Base-by-base conservation (phyloP, 768 basidiomycete genomes). In the Pilatotrama ljubarskyi region DNA sequence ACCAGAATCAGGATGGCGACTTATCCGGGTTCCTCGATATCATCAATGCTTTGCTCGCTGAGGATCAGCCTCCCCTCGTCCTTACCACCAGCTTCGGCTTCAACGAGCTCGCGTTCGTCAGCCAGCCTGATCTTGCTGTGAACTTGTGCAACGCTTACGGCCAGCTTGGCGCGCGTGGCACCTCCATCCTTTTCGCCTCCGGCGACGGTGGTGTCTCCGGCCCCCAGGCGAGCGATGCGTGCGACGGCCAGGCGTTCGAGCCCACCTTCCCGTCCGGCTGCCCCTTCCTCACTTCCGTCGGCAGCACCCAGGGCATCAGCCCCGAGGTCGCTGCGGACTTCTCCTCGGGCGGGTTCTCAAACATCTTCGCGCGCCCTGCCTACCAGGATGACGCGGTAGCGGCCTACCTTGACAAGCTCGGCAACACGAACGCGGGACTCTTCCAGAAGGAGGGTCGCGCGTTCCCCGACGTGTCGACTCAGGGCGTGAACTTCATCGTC, bases 401-500 rank as follows among this genome's bases (percentile, higher is more conserved):
- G 0, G 58, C 53, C 1, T 82, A 77, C 71, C 69, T 82, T 18
- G 54, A 64, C 18, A 60, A 60, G 41, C 67, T 77, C 56, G 72
- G 71, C 50, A 63, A 51, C 57, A 67, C 68, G 2, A 67, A 70
- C 63, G 42, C 50, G 1, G 75, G 77, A 22, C 63, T 67, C 32
- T 77, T 73, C 64, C 70, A 68, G 59, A 46, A 43, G 44, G 69
- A 58, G 68, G 78, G 78, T 35, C 80, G 80, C 44, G 79, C 67
- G 2, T 82, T 74, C 71, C 82, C 82, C 37, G 81, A 82, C 69
- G 70, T 82, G 41, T 69, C 78, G 29, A 77, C 82, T 5, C 68
- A 71, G 56, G 75, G 73, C 6, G 61, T 72, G 40, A 68, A 73
- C 62, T 72, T 73, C 55, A 76, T 88, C 36, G 75, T 74, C 64